A percentile compares a stretch with the other conserved stretches of the same genome.
These are phyloP conservation scores for Talaromyces ruber DNA, from an alignment of 495 filamentous ascomycete genomes.

Conservation along the genomic window DNA sequence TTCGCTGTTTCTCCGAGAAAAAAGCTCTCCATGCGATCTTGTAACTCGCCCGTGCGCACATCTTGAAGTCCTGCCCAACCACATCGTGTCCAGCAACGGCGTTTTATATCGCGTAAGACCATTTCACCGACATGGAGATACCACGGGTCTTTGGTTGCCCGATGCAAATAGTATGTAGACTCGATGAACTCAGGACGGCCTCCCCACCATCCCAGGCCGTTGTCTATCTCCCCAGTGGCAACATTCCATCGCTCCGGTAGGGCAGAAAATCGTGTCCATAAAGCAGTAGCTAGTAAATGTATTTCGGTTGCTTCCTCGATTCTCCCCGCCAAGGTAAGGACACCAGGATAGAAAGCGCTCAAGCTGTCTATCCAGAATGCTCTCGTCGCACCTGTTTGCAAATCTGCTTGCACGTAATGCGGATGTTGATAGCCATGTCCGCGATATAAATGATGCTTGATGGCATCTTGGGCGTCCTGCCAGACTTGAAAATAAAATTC, in stretches of 20 bases:
- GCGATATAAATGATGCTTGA: slow-evolving; percentile 75
- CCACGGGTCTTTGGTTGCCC: slow-evolving; percentile 92
- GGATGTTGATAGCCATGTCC: slow-evolving; percentile 65
- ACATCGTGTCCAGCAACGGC: slow-evolving; percentile 87
- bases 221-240: slow-evolving; percentile 74
- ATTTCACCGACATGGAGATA: slow-evolving; percentile 94
- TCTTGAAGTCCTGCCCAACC: slow-evolving; percentile 96
- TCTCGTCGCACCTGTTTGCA: slow-evolving; percentile 70
- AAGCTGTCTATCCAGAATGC: slow-evolving; percentile 94
- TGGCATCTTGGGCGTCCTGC: slow-evolving; percentile 75
- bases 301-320: slow-evolving; percentile 84
- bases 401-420: slow-evolving; percentile 84
- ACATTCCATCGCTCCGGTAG: slow-evolving; percentile 92
- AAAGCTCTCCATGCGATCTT: slow-evolving; percentile 98
- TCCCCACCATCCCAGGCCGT: slow-evolving; percentile 87
- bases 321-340: slow-evolving; percentile 80
- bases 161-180: slow-evolving; percentile 87
- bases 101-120: slow-evolving; percentile 79
- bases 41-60: slow-evolving; percentile 79
- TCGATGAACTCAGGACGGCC: slow-evolving; percentile 94
- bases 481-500: slow-evolving; percentile 76
- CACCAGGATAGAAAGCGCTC: slow-evolving; percentile 87
- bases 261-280: slow-evolving; percentile 90
- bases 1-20: slow-evolving; percentile 94
- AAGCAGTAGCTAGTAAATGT: slow-evolving; percentile 79